Evolutionary conservation across 805 yeast species (phyloP).

Genomic region (Lipomyces starkeyi): DNA sequence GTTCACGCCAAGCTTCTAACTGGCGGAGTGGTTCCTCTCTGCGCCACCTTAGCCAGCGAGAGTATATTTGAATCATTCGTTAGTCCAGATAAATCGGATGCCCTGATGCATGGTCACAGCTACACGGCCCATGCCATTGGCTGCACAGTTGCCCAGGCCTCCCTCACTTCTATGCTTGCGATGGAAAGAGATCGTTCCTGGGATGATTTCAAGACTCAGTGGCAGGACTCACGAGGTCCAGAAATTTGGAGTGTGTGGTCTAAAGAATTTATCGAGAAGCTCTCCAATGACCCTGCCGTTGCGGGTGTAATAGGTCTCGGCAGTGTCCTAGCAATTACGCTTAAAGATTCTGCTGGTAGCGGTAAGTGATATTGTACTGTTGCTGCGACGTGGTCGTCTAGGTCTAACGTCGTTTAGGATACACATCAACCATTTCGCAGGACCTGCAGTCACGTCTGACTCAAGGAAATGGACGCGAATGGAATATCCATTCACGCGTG

Average conservation of each 20-base stretch:
- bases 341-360: constrained; percentile 32
- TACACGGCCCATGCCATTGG: constrained; percentile 44
- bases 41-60: constrained; percentile 40
- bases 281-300: constrained; percentile 30
- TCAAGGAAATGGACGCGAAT: constrained; percentile 7
- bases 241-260: constrained; percentile 39
- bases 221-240: constrained; percentile 24
- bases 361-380: constrained; percentile 16
- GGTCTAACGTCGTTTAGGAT: constrained; percentile 12
- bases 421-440: constrained; percentile 5
- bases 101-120: constrained; percentile 42
- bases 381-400: constrained; percentile 17
- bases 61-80: constrained; percentile 39
- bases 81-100: constrained; percentile 39
- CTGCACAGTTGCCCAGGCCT: constrained; percentile 38
- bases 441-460: constrained; percentile 7
- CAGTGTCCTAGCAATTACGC: constrained; percentile 37
- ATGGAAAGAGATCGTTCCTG: constrained; percentile 24
- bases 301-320: constrained; percentile 39
- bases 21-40: constrained; percentile 41
- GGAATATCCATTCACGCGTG: constrained; percentile 39
- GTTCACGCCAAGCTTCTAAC: constrained; percentile 42
- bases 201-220: constrained; percentile 31
- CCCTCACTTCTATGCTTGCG: constrained; percentile 27
- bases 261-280: constrained; percentile 25